Conservation (phyloP, 2,329 filamentous ascomycete genomes). For the Stemphylium vesicarium region DNA sequence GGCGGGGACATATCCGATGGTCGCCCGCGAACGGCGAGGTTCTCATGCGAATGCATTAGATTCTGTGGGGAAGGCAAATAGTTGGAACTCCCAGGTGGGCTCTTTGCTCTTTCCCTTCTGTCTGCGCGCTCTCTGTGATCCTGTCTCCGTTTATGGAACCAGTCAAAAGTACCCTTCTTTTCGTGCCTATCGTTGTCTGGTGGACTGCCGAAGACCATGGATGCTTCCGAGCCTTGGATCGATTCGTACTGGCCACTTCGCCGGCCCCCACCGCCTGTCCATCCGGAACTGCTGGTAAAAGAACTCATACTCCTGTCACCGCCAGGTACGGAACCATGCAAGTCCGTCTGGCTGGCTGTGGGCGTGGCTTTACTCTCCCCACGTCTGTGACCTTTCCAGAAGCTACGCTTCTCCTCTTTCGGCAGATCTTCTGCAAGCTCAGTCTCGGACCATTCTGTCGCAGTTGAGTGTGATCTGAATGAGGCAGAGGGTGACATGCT, state of each 20-base stretch:
- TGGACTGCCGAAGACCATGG: conserved; percentile 41
- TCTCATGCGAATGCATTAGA: conserved; percentile 28
- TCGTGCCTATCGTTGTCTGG: conserved; percentile 51
- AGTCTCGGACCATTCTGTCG: conserved; percentile 80
- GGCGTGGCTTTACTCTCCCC: conserved; percentile 45
- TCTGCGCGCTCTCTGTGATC: conserved; percentile 62
- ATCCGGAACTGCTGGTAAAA: conserved; percentile 44
- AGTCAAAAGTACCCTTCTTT: conserved; percentile 67
- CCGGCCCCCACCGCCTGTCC: conserved; percentile 33
- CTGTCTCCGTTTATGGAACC: conserved; percentile 69
- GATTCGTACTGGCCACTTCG: conserved; percentile 45
- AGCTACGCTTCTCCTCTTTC: conserved; percentile 65
- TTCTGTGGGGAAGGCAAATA: conserved; percentile 29
- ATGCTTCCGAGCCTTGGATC: conserved; percentile 34
- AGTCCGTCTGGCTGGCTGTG: conserved; percentile 45
- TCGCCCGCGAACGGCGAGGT: conserved; percentile 25
- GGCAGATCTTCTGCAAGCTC: conserved; percentile 71
- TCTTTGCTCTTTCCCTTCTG: conserved; percentile 61
- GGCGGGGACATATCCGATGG: conserved; percentile 36
- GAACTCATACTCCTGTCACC: conserved; percentile 51
- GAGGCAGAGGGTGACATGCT: conserved; percentile 78
- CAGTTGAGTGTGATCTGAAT: conserved; percentile 71
- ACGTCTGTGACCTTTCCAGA: conserved; percentile 70
- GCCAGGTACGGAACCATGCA: conserved; percentile 45
- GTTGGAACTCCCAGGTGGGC: conserved; percentile 51